Evolutionary conservation across 1,139 yeast genomes (phyloP), one percentile per base, ranked within the genome.

Genomic region (Yamadazyma diospyri): DNA sequence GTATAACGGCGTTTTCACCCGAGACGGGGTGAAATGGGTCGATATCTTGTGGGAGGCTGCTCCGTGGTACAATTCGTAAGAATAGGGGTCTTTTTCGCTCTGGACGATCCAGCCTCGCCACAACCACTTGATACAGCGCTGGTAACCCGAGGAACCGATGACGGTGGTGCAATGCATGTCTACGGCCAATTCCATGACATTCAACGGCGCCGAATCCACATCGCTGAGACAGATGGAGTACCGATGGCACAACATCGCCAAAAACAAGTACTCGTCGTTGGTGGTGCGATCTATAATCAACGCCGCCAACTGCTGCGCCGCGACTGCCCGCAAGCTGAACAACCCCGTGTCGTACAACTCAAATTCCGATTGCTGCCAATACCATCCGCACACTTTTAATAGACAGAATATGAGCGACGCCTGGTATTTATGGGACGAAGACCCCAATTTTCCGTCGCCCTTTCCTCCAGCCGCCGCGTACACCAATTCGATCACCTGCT

Each of bases 41-140:
- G 61, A 46, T 40, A 84, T 61, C 13, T 71, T 63, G 4, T 77
- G 66, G 17, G 81, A 76, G 1, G 78, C 69, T 13, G 78, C 74
- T 2, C 78, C 78, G 36, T 69, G 70, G 54, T 81, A 85, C 40
- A 80, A 51, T 22, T 78, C 80, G 47, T 82, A 87, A 14, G 77
- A 72, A 22, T 76, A 72, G 7, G 94, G 87, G 50, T 84, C 85
- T 12, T 55, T 57, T n/a, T 77, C 73, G 24, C 83, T 74, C 57
- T 86, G 95, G 28, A 83, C 70, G 40, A 87, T 83, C 95, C 95
- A 86, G 14, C 96, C 96, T 39, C 89, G 65, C 96, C 96, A 87
- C 34, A 87, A 59, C 95, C 95, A 87, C 46, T 81, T 79, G 50
- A 85, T 74, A 61, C 95, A 85, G 37, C 95, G 64, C 56, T 87